Evolutionary conservation across 768 basidiomycete genomes (phyloP).

Genomic region (Podaxis carcinomalis): DNA sequence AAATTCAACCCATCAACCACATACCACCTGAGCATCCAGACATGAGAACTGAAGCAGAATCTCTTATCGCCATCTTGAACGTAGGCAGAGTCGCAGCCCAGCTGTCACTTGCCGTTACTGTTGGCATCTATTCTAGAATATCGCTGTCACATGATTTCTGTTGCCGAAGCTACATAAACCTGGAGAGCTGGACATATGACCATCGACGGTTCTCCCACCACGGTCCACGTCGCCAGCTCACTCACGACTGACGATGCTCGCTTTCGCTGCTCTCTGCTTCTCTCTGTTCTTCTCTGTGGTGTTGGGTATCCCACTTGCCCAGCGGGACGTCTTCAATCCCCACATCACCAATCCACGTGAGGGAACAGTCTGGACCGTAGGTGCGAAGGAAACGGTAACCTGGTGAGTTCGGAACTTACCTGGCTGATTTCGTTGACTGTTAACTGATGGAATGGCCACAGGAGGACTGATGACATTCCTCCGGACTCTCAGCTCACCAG

Average conservation of each 20-base stretch:
- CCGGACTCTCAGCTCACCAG: conserved; percentile 43
- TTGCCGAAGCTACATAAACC: conserved; percentile 20
- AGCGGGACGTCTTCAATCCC: conserved; percentile 46
- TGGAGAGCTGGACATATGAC: conserved; percentile 16
- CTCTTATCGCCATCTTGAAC: not conserved
- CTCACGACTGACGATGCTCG: conserved; percentile 20
- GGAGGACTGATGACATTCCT: conserved; percentile 48
- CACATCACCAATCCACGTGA: conserved; percentile 44
- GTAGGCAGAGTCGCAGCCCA: not conserved
- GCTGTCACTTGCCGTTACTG: conserved; percentile 7
- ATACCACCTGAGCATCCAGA: not conserved
- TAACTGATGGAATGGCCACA: conserved; percentile 16
- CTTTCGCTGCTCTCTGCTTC: conserved; percentile 24
- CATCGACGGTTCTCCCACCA: conserved; percentile 15
- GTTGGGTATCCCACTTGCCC: conserved; percentile 32
- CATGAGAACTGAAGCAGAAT: not conserved
- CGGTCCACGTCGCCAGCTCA: conserved; percentile 15
- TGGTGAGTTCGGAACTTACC: conserved; percentile 37
- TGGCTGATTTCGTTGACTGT: not conserved
- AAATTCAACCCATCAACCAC: not conserved
- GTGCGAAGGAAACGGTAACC: conserved; percentile 41
- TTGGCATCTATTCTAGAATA: conserved; percentile 1
- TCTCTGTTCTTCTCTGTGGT: conserved; percentile 25
- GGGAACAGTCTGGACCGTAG: conserved; percentile 46
- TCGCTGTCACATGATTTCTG: conserved; percentile 11